Conservation (phyloP, 2,329 filamentous ascomycete species). For the Ophiostoma ulmi region DNA sequence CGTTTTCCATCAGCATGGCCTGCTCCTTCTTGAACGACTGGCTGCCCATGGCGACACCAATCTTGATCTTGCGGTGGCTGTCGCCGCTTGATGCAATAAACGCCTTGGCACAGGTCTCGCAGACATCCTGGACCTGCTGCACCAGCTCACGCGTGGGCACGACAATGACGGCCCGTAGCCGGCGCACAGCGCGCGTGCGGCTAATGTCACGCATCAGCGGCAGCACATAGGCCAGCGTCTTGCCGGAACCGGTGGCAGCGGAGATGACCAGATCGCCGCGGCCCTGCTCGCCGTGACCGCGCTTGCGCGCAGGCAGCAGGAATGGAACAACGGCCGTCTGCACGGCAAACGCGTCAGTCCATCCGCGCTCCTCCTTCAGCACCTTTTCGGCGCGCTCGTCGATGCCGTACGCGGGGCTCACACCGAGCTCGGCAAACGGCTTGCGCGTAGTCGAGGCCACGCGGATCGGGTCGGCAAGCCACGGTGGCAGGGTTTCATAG, state of each 20-base stretch:
- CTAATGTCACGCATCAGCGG: constrained; percentile 77
- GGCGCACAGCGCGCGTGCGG: constrained; percentile 47
- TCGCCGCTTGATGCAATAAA: constrained; percentile 44
- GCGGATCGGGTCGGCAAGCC: constrained; percentile 72
- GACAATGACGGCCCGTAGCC: constrained; percentile 73
- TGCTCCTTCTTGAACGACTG: constrained; percentile 66
- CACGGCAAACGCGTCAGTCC: constrained; percentile 68
- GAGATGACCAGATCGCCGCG: constrained; percentile 82
- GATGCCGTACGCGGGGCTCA: constrained; percentile 51
- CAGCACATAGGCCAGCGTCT: constrained; percentile 85
- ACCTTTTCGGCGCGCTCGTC: constrained; percentile 53
- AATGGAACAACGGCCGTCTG: constrained; percentile 77
- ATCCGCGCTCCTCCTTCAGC: constrained; percentile 62
- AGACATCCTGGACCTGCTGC: constrained; percentile 73
- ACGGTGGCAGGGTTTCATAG: constrained; percentile 74
- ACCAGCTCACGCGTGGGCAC: constrained; percentile 90
- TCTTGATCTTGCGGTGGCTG: constrained; percentile 51
- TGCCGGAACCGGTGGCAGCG: constrained; percentile 91
- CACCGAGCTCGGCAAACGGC: constrained; percentile 46
- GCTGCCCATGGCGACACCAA: constrained; percentile 79
- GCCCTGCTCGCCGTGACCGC: constrained; percentile 33
- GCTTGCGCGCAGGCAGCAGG: constrained; percentile 57
- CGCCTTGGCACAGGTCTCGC: constrained; percentile 65
- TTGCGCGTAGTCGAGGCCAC: constrained; percentile 56
- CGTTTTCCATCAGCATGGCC: constrained; percentile 42